Base-by-base conservation (phyloP, 441 rosid genomes). In the Erodium texanum region DNA sequence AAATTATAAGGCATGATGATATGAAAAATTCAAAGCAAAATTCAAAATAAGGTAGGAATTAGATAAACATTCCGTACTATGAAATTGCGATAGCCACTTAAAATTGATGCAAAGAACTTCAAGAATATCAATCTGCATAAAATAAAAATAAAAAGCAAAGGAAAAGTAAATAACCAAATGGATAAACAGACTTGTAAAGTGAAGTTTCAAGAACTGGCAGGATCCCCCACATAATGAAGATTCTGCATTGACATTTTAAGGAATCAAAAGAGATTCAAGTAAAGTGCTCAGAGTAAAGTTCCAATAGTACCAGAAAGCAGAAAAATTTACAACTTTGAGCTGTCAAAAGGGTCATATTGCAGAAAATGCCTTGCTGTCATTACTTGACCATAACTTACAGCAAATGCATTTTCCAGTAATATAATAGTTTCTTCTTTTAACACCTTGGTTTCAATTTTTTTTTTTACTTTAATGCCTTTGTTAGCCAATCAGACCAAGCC, bases 1-100 rank as follows among this genome's bases (percentile, higher is more conserved):
- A 20, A 69, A 58, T 71, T 34, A 10, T 58, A 58, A 64, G 41
- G 69, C 64, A 36, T 48, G 24, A 29, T 36, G 4, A 20, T 61
- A 58, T 7, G 41, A 61, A 70, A 48, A 18, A 48, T 14, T 48
- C 18, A 14, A n/a, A 48, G n/a, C 54, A 48, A 48, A 48, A 48
- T 48, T 15, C 15, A 15, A 11, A 1, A 73, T 65, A 50, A 65
- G n/a, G 72, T 14, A 72, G 15, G 36, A 74, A 41, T 67, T 23
- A 43, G 58, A 76, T 36, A 66, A 43, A 72, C 43, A 38, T 64
- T 66, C 18, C 99, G 58, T 90, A 92, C 99, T 50, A 95, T 78
- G 81, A 95, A 95, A 82, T 95, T 95, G 84, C 96, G 99, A 79
- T 95, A 95, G 86, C 99, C 84, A 76, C 82, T 82, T 78, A 85